These are phyloP conservation scores for Diaporthe humulicola DNA, from an alignment of 2,329 filamentous ascomycete genomes.

Conservation along the genomic window DNA sequence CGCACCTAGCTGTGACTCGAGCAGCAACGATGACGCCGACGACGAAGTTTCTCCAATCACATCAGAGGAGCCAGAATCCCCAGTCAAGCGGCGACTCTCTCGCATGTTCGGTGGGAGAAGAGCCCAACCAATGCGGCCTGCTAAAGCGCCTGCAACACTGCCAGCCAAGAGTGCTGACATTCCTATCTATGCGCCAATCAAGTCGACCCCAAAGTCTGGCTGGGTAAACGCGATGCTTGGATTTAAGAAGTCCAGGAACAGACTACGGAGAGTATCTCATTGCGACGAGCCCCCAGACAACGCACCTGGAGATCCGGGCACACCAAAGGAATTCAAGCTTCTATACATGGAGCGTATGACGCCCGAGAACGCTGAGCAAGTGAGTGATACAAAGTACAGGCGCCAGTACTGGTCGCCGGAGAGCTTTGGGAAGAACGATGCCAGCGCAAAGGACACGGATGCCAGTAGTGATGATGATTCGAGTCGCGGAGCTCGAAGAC, in stretches of 20 bases:
- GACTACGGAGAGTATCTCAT: neutral
- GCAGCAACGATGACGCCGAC: neutral
- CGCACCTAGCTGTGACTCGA: neutral
- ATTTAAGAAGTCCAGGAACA: neutral
- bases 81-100: neutral
- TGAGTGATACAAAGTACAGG: neutral
- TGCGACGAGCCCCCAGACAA: neutral
- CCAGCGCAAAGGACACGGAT: neutral
- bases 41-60: neutral
- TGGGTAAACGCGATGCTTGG: neutral
- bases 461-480: no score
- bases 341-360: constrained; percentile 15
- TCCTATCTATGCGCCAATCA: no score
- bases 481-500: neutral
- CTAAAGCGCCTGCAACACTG: neutral
- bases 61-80: neutral
- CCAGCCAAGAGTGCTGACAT: neutral
- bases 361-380: neutral
- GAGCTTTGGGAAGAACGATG: neutral
- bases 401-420: constrained; percentile 11
- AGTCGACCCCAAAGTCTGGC: neutral
- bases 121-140: neutral
- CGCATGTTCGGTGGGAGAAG: neutral
- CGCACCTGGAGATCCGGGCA: neutral
- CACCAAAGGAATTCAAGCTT: neutral